Percentiles rank a stretch among this genome's conserved stretches.
Conservation (phyloP, 1,139 yeast species). For the Kodamaea derodonti region DNA sequence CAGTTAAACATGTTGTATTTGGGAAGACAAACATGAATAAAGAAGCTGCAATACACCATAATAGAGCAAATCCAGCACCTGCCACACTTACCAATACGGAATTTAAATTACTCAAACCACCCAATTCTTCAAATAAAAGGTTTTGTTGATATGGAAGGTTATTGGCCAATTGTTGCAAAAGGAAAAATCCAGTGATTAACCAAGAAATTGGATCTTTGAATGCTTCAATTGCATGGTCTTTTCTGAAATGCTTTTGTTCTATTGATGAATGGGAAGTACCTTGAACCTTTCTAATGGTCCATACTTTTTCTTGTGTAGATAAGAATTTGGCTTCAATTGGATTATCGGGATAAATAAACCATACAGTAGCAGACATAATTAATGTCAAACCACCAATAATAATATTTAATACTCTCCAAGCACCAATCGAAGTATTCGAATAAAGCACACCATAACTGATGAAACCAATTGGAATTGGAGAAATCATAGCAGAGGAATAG, state of each 20-base stretch:
- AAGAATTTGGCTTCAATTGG: slow-evolving; percentile 39
- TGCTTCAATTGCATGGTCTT: slow-evolving; percentile 40
- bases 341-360: slow-evolving; percentile 39
- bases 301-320: slow-evolving; percentile 36
- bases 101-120: slow-evolving; percentile 34
- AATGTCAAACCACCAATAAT: slow-evolving; percentile 43
- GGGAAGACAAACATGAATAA: slow-evolving; percentile 18
- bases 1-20: slow-evolving; percentile 15
- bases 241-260: slow-evolving; percentile 42
- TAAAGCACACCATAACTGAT: slow-evolving; percentile 42
- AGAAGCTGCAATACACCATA: slow-evolving; percentile 29
- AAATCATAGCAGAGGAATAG: slow-evolving; percentile 42
- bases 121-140: slow-evolving; percentile 37
- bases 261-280: slow-evolving; percentile 38
- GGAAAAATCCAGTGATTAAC: slow-evolving; percentile 35
- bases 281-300: slow-evolving; percentile 41
- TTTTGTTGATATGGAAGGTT: slow-evolving; percentile 47
- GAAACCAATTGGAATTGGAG: slow-evolving; percentile 42
- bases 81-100: slow-evolving; percentile 52
- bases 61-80: slow-evolving; percentile 40
- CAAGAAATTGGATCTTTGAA: slow-evolving; percentile 46
- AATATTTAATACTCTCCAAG: slow-evolving; percentile 37
- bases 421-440: slow-evolving; percentile 13
- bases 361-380: neutral
- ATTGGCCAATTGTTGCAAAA: slow-evolving; percentile 44